A percentile compares a stretch with the other conserved stretches of the same genome.
These are phyloP conservation scores for Cyberlindnera euphorbiiphila DNA, from an alignment of 805 yeast species.

Conservation along the genomic window DNA sequence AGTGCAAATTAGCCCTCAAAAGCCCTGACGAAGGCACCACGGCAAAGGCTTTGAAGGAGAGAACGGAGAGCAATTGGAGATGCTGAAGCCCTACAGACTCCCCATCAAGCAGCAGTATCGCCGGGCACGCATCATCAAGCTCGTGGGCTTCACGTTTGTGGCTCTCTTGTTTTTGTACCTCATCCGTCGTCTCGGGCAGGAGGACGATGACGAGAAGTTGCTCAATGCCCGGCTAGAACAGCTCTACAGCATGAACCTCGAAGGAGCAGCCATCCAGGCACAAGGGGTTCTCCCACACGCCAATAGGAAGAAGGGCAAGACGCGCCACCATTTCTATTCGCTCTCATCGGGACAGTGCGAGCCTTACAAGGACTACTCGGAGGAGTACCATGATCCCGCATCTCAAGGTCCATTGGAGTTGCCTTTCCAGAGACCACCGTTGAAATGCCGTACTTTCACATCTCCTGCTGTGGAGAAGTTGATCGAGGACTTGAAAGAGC, in stretches of 20 bases:
- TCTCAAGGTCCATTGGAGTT: conserved; percentile 50
- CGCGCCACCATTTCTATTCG: conserved; percentile 16
- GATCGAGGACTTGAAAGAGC: conserved; percentile 46
- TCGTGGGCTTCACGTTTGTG: conserved; percentile 5
- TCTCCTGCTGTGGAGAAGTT: conserved; percentile 60
- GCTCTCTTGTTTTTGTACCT: conserved; percentile 8
- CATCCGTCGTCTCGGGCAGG: conserved; percentile 12
- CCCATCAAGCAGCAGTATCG: conserved; percentile 10
- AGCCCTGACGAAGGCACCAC: too few relatives aligned
- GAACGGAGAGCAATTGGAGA: too few relatives aligned
- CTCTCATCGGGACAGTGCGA: conserved; percentile 41
- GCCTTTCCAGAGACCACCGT: conserved; percentile 76
- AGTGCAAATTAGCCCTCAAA: too few relatives aligned
- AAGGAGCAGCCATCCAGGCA: too few relatives aligned
- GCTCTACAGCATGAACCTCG: conserved; percentile 8
- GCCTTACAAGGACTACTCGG: conserved; percentile 59
- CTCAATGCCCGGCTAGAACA: conserved; percentile 10
- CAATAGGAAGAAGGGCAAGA: conserved; percentile 11
- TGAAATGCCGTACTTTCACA: conserved; percentile 66
- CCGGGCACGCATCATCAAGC: conserved; percentile 5
- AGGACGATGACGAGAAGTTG: conserved; percentile 17
- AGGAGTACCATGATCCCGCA: conserved; percentile 49
- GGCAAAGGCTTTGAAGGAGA: too few relatives aligned
- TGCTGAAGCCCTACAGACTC: conserved; percentile 8
- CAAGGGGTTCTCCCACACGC: too few relatives aligned